Conservation (phyloP, 331 rosid genomes). For the Quercus lobata region DNA sequence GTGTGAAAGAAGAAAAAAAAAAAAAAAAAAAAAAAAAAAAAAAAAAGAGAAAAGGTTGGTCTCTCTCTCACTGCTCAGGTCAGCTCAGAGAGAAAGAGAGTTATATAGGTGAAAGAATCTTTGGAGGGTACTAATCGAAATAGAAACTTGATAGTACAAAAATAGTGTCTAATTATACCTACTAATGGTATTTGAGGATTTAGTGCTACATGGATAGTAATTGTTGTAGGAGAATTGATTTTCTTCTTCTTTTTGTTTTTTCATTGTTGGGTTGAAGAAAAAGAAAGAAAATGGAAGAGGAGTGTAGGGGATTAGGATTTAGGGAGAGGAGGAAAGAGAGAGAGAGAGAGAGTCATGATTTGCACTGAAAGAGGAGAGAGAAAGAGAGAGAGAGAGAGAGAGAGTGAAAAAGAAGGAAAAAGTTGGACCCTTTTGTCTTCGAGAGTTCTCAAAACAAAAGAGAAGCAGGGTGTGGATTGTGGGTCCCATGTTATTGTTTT, state of each 20-base stretch:
- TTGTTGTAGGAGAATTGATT: background rate
- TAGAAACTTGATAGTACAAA: background rate
- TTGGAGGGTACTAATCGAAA: background rate
- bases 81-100: background rate
- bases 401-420: background rate
- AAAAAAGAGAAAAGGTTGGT: background rate
- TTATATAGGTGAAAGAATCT: background rate
- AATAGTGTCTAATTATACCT: background rate
- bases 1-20: background rate
- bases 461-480: constrained; percentile 15
- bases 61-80: background rate
- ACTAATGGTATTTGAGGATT: background rate
- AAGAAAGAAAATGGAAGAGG: background rate
- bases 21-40: background rate
- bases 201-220: background rate
- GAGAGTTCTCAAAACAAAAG: constrained; percentile 20
- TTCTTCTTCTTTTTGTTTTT: background rate
- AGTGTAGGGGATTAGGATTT: too few species aligned
- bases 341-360: background rate
- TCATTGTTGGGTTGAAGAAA: background rate
- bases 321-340: background rate
- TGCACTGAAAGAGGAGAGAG: constrained; percentile 7
- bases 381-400: background rate
- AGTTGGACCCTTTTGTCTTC: constrained; percentile 16
- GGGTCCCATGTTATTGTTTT: constrained; percentile 18